Evolutionary conservation across 1,284 basidiomycete genomes (phyloP).

Genomic region (Pascua guehoae): DNA sequence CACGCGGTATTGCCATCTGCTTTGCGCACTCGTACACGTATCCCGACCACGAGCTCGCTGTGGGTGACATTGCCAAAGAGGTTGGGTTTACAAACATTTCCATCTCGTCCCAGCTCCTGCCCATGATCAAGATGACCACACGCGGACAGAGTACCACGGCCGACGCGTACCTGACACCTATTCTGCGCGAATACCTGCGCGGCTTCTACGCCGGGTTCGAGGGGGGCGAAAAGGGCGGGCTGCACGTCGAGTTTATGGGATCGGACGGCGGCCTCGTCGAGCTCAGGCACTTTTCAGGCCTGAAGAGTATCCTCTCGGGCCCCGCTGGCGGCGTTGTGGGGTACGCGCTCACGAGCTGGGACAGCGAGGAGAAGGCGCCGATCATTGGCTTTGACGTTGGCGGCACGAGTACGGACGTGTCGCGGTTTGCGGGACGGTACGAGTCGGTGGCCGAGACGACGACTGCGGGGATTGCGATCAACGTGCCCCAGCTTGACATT

Average conservation of each 20-base stretch:
- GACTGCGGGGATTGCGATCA: constrained; percentile 83
- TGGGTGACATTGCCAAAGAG: constrained; percentile 69
- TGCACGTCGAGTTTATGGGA: constrained; percentile 67
- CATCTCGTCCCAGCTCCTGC: constrained; percentile 77
- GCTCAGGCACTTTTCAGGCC: constrained; percentile 71
- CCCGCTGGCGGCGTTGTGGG: constrained; percentile 44
- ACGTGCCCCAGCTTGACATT: constrained; percentile 81
- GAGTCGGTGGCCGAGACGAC: constrained; percentile 88
- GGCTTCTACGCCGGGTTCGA: constrained; percentile 90
- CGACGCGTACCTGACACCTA: constrained; percentile 94
- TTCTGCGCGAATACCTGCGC: constrained; percentile 79
- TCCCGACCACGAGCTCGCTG: constrained; percentile 59
- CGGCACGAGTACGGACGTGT: constrained; percentile 89
- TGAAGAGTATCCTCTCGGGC: constrained; percentile 70
- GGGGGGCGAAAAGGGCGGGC: constrained; percentile 38
- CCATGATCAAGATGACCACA: constrained; percentile 91
- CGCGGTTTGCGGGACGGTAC: constrained; percentile 77
- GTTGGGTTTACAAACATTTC: constrained; percentile 84
- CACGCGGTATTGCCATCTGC: constrained; percentile 77
- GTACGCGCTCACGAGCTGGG: constrained; percentile 32
- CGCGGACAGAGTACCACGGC: constrained; percentile 89
- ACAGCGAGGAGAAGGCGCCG: constrained; percentile 26
- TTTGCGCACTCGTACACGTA: constrained; percentile 76
- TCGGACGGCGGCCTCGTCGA: constrained; percentile 84
- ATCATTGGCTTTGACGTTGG: constrained; percentile 63